A percentile compares a stretch with the other conserved stretches of the same genome.
Evolutionary conservation across 345 rosid species (phyloP).

Genomic region (Brassica rapa): DNA sequence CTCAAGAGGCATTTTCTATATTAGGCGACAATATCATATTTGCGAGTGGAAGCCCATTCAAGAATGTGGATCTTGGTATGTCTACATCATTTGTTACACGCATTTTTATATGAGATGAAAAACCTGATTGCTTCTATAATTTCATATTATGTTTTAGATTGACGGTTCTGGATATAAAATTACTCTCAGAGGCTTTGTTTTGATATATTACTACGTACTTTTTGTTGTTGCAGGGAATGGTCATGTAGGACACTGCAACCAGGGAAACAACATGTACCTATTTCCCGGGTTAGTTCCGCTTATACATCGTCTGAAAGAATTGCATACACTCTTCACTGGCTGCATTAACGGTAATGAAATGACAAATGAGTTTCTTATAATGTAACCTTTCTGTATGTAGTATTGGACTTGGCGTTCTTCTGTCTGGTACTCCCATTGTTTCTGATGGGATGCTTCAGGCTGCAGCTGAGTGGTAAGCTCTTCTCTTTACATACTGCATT

Average conservation of each 20-base stretch:
- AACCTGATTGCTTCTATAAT: constrained; percentile 7
- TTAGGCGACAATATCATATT: constrained; percentile 89
- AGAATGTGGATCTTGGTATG: constrained; percentile 85
- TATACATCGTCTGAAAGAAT: not conserved
- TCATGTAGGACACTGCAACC: constrained; percentile 85
- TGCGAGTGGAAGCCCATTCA: constrained; percentile 97
- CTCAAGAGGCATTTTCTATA: constrained; percentile 88
- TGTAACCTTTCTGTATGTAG: constrained; percentile 46
- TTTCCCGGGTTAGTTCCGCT: constrained; percentile 83
- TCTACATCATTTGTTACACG: constrained; percentile 11
- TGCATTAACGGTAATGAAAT: no score
- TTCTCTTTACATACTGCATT: constrained; percentile 8
- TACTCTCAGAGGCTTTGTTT: constrained; percentile 22
- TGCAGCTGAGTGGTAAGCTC: constrained; percentile 84
- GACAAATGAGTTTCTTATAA: not conserved
- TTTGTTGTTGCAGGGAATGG: constrained; percentile 62
- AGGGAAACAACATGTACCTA: constrained; percentile 98
- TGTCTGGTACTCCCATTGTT: constrained; percentile 82
- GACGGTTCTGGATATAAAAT: not conserved
- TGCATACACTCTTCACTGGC: not conserved
- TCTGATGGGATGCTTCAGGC: constrained; percentile 99
- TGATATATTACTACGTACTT: constrained; percentile 8
- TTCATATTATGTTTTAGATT: not conserved
- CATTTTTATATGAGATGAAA: constrained; percentile 3
- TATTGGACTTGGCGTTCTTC: constrained; percentile 95